Conservation (phyloP, 495 filamentous ascomycete genomes). For the Xylaria intraflava region DNA sequence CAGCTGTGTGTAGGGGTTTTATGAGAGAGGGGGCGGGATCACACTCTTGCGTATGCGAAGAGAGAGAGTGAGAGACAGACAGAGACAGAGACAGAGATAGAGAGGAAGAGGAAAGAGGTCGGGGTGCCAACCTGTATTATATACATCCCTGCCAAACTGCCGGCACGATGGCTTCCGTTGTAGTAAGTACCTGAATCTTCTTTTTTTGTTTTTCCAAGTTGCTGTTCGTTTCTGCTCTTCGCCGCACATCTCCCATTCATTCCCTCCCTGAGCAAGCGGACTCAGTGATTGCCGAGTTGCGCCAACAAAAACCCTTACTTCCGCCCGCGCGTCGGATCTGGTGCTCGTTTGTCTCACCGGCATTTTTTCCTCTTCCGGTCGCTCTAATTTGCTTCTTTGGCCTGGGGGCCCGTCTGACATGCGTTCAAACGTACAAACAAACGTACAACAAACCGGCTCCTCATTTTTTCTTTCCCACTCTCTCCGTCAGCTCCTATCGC, state of each 20-base stretch:
- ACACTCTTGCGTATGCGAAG: neutral
- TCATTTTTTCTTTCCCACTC: neutral
- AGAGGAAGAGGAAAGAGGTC: neutral
- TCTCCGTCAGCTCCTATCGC: neutral
- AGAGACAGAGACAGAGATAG: no score
- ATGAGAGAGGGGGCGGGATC: neutral
- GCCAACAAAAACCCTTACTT: slow-evolving; percentile 3
- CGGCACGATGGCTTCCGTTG: slow-evolving; percentile 8
- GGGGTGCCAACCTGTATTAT: neutral
- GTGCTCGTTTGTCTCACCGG: slow-evolving; percentile 9
- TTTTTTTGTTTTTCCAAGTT: neutral
- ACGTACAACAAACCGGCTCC: no score
- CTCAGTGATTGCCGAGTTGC: neutral
- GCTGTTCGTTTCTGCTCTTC: neutral
- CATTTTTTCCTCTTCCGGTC: neutral
- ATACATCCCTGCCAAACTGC: slow-evolving; percentile 8
- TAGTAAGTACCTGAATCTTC: neutral
- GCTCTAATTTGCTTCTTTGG: slow-evolving; percentile 6
- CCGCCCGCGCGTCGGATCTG: neutral
- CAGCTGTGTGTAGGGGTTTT: neutral
- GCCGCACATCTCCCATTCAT: neutral
- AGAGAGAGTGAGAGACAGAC: no score
- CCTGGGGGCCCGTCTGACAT: slow-evolving; percentile 1
- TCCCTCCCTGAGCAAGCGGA: neutral
- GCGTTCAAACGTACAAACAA: slow-evolving; percentile 1